Base-by-base conservation (phyloP, 2,329 filamentous ascomycete genomes). In the Gyromitra esculenta region DNA sequence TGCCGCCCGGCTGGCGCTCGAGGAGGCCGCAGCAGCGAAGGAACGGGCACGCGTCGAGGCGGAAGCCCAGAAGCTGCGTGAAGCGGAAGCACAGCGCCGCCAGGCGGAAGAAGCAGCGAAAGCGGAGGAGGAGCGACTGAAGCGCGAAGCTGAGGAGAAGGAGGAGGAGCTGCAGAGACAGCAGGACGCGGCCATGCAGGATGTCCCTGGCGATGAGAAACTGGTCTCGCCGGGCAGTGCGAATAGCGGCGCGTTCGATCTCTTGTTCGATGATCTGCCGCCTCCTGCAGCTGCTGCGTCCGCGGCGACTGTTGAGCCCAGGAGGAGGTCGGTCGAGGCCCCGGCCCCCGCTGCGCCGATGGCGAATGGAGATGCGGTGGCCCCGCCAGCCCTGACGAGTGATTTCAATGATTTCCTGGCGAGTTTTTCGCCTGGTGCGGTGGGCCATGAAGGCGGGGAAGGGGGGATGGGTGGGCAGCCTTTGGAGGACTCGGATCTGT, bases 21-120 rank as follows among this genome's bases (percentile, higher is more conserved):
- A 63, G 13, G 73, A 71, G 50, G 73, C 66, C 5, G 62, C 68
- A 2, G 31, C 39, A 0, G 56, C 56, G 6, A 8, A 37, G 15
- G 64, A 68, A 25, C 74, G 73, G n/a, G 74, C 68, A 1, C 73
- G 70, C 11, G 15, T 68, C 11, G 69, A 67, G 56, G 69, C 62
- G 25, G 48, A 48, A 13, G 43, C 59, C 3, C 64, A 9, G n/a
- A 45, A 57, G 43, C 52, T 7, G 60, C 57, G 65, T n/a, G 35
- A 60, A 57, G 73, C 21, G 35, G 59, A 59, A 54, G 65, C 18
- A 35, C 52, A n/a, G 57, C 43, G 52, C 37, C 60, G 39, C 15
- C 78, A 72, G 79, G 70, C 54, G 72, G 77, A 78, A 69, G 71
- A 74, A 78, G 75, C 63, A 79, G 77, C 63, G 76, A 39, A 76